Evolutionary conservation across 1,139 yeast species (phyloP).

Genomic region (Diutina neorugosa): DNA sequence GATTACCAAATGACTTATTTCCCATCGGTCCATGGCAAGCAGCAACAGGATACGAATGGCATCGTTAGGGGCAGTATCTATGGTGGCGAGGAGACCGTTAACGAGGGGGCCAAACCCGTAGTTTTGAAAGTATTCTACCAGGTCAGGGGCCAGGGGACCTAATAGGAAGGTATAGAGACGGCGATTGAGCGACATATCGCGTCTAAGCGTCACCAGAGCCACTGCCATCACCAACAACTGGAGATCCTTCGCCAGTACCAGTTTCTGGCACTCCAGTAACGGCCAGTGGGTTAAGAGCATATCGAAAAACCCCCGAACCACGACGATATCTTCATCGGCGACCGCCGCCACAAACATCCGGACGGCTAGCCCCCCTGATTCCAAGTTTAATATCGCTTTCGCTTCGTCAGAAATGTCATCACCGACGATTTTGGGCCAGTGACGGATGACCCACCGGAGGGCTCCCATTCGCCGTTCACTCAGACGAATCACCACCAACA

Average conservation of each 20-base stretch:
- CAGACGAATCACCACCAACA: constrained; percentile 61
- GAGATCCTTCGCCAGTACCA: constrained; percentile 41
- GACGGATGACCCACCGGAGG: constrained; percentile 56
- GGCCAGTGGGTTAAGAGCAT: constrained; percentile 57
- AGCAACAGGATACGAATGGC: constrained; percentile 51
- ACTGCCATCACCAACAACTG: constrained; percentile 51
- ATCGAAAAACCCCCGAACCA: constrained; percentile 86
- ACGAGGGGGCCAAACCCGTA: constrained; percentile 42
- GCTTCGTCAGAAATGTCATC: not conserved
- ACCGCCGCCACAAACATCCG: constrained; percentile 66
- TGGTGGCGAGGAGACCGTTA: constrained; percentile 38
- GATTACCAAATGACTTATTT: constrained; percentile 63
- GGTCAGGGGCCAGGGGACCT: constrained; percentile 42
- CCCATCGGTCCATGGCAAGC: constrained; percentile 87
- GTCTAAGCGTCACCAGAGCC: constrained; percentile 54
- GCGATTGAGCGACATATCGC: constrained; percentile 89
- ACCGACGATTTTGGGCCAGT: constrained; percentile 35
- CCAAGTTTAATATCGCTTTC: not conserved
- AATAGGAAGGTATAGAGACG: constrained; percentile 87
- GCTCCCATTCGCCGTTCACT: constrained; percentile 80
- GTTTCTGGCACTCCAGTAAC: constrained; percentile 40
- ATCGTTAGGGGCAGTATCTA: constrained; percentile 20
- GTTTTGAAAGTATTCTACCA: constrained; percentile 44
- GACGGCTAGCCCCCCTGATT: constrained; percentile 19
- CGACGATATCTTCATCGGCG: constrained; percentile 42